Evolutionary conservation across 1,139 yeast genomes (phyloP).

Genomic region (Saccharomyces pastorianus): DNA sequence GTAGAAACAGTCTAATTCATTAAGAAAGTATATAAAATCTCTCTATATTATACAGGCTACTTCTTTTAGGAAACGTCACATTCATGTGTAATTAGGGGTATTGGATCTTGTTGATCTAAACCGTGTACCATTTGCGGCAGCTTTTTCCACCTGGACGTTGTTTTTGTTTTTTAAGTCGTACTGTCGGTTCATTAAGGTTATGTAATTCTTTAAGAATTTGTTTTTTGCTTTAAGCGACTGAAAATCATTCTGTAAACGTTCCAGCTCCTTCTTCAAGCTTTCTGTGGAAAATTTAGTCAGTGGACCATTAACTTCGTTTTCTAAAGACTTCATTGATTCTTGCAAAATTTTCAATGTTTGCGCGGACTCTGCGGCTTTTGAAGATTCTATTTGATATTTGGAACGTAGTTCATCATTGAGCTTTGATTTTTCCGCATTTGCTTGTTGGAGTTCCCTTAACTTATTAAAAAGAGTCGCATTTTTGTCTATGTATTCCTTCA

Average conservation of each 20-base stretch:
- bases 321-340: conserved; percentile 30
- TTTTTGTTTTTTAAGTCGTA: conserved; percentile 10
- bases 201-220: conserved; percentile 18
- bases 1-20: not conserved
- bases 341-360: conserved; percentile 31
- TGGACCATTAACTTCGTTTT: conserved; percentile 30
- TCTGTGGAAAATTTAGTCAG: conserved; percentile 15
- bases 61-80: not conserved
- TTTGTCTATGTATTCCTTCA: not conserved
- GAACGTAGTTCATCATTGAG: conserved; percentile 40
- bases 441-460: conserved; percentile 24
- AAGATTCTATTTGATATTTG: conserved; percentile 47
- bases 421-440: conserved; percentile 27
- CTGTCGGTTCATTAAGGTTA: conserved; percentile 17
- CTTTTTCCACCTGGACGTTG: conserved; percentile 5
- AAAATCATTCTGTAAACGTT: conserved; percentile 9
- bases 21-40: not conserved
- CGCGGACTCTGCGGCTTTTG: conserved; percentile 49
- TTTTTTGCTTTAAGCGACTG: conserved; percentile 12
- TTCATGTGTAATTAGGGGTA: conserved; percentile 23
- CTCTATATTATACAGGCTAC: not conserved
- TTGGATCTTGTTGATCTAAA: conserved; percentile 18
- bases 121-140: conserved; percentile 8
- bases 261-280: conserved; percentile 18
- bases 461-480: conserved; percentile 3